Conservation (phyloP, 441 rosid genomes). For the Heliophila coronopifolia region DNA sequence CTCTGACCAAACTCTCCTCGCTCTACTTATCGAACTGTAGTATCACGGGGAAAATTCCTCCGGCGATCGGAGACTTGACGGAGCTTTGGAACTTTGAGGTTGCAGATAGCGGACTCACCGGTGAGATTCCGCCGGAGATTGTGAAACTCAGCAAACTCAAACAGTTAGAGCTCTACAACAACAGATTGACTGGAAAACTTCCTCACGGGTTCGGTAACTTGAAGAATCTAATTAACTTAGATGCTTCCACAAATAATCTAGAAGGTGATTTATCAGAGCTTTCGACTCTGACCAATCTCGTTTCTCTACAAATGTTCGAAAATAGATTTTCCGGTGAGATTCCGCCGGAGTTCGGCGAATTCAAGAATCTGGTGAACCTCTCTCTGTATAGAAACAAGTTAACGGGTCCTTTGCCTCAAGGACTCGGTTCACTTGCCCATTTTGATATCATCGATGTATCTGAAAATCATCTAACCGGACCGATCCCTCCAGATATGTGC, state of each 20-base stretch:
- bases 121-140: constrained; percentile 59
- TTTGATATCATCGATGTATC: constrained; percentile 77
- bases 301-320: constrained; percentile 53
- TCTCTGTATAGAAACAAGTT: constrained; percentile 63
- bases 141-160: constrained; percentile 51
- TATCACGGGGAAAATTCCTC: constrained; percentile 52
- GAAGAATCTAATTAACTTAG: constrained; percentile 51
- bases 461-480: constrained; percentile 61
- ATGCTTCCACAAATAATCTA: constrained; percentile 49
- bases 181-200: constrained; percentile 51
- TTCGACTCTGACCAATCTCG: constrained; percentile 47
- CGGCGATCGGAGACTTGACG: constrained; percentile 49
- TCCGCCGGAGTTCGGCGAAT: constrained; percentile 67
- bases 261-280: constrained; percentile 67
- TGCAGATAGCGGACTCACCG: constrained; percentile 42
- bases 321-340: constrained; percentile 64
- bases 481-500: constrained; percentile 89
- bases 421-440: constrained; percentile 67
- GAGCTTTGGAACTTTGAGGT: constrained; percentile 59
- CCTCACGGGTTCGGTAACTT: constrained; percentile 66
- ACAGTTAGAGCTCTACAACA: constrained; percentile 66
- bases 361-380: constrained; percentile 52
- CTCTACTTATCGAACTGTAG: constrained; percentile 61
- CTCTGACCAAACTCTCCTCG: constrained; percentile 48
- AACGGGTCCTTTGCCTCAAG: constrained; percentile 63